These are phyloP conservation scores for Eutreptiella sp. DNA, from an alignment of 208 protist genomes.

Conservation along the genomic window DNA sequence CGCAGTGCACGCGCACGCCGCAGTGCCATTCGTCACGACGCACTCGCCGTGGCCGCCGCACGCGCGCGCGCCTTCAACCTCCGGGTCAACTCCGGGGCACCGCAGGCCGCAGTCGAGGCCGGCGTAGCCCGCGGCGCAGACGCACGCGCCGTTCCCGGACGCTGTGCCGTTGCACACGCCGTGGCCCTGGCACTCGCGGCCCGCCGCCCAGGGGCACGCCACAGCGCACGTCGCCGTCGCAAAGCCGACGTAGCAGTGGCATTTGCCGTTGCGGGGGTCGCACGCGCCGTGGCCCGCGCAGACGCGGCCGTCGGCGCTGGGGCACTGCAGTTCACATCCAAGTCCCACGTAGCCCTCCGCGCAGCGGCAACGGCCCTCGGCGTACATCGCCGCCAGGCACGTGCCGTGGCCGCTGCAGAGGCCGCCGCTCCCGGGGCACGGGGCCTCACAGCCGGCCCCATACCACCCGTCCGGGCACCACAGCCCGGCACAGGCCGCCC, in stretches of 20 bases:
- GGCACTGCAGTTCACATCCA: too few species aligned
- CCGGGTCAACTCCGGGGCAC: too few species aligned
- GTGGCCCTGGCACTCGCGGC: too few species aligned
- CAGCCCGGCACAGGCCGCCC: too few species aligned
- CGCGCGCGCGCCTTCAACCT: too few species aligned
- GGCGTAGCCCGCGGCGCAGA: slow-evolving; percentile 13
- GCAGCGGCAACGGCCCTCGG: background rate
- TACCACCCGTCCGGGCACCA: too few species aligned
- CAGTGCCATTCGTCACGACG: too few species aligned
- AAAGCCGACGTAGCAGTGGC: slow-evolving; percentile 22
- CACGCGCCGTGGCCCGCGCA: slow-evolving; percentile 1
- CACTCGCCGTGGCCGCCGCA: too few species aligned
- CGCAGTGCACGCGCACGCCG: too few species aligned
- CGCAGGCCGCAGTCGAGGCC: slow-evolving; percentile 1
- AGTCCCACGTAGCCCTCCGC: background rate
- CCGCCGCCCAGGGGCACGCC: slow-evolving; percentile 18
- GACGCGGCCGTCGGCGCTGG: background rate
- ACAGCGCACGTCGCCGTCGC: too few species aligned
- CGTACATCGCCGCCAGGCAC: background rate
- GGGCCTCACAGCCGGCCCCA: too few species aligned
- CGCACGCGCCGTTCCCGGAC: slow-evolving; percentile 2
- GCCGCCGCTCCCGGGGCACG: too few species aligned
- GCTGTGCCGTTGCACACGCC: slow-evolving; percentile 6
- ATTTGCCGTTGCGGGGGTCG: slow-evolving; percentile 12
- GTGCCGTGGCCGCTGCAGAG: slow-evolving; percentile 10